Base-by-base conservation (phyloP, 768 basidiomycete genomes). In the Termitomyces heimii region DNA sequence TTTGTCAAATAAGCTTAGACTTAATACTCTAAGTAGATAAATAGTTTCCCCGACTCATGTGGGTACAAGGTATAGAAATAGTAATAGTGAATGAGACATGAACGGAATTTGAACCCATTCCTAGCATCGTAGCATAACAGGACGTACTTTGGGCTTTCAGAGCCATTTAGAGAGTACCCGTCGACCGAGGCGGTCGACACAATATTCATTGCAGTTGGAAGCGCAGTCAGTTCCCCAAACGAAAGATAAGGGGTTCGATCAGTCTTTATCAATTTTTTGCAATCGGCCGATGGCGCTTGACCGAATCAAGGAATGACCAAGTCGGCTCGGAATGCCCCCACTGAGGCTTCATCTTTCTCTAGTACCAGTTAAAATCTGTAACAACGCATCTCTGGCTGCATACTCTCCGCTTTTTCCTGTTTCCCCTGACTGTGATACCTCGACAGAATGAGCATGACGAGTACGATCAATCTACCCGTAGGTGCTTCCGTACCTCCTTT, bases 401-500 rank as follows among this genome's bases (percentile, higher is more conserved):
- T 9, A 8, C 48, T 35, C 20, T 16, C 12, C 9, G 24, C 24
- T 26, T 14, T 34, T 20, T 22, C 26, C 4, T 18, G 5, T n/a
- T 32, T 34, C 22, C 18, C 18, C 43, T 45, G 24, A 12, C 29
- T 13, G 47, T 32, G 31, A 20, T 22, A 13, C 20, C 47, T 22
- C 5, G 16, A 35, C 44, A 35, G 24, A 54, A 64, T 65, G 62
- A 62, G 57, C 31, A 53, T 56, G 28, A 57, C 58, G 1, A 60
- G 28, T 18, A 57, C 57, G 26, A 55, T 45, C 55, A 60, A 70
- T 49, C 63, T 76, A 42, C 65, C 73, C 26, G 56, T 81, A 4
- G 88, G 88, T 4, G 66, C 70, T 26, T 61, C 86, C 4, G 77
- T 89, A 2, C 88, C 88, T 18, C 81, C 86, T 2, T 77, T 82